A percentile compares a stretch with the other conserved stretches of the same genome.
These are phyloP conservation scores for Psilocybe sp. DNA, from an alignment of 768 basidiomycete genomes.

Conservation along the genomic window DNA sequence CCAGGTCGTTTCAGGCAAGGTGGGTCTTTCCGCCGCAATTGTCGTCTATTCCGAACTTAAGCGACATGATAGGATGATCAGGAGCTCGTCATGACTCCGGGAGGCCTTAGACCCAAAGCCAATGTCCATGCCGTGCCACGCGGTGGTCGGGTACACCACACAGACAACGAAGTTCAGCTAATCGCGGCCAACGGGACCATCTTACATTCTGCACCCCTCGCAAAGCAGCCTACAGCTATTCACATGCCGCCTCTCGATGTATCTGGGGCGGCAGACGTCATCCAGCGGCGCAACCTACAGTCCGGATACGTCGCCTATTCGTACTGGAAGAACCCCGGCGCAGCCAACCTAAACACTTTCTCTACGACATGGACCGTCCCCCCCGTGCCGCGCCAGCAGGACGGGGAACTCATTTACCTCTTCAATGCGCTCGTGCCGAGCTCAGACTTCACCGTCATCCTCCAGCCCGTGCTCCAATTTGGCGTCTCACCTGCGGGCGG, in stretches of 20 bases:
- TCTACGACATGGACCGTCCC: conserved; percentile 20
- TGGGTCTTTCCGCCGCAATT: too few relatives aligned
- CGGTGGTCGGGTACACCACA: conserved; percentile 15
- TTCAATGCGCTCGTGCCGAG: conserved; percentile 17
- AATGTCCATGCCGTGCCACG: conserved; percentile 14
- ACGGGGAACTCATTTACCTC: conserved; percentile 20
- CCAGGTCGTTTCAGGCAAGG: too few relatives aligned
- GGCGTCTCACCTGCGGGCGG: conserved; percentile 20
- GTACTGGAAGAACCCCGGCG: conserved; percentile 14
- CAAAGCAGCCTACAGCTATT: neutral
- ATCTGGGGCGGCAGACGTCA: neutral
- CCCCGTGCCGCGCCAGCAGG: conserved; percentile 10
- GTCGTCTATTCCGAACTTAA: too few relatives aligned
- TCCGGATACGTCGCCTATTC: conserved; percentile 14
- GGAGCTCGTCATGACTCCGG: conserved; percentile 15
- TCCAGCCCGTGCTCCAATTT: conserved; percentile 22
- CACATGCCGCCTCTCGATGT: neutral
- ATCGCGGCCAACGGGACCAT: conserved; percentile 10
- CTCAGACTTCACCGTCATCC: conserved; percentile 14
- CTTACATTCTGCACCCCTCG: conserved; percentile 11
- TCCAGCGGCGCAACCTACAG: conserved; percentile 5
- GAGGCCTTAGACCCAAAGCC: conserved; percentile 10
- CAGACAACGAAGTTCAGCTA: conserved; percentile 8
- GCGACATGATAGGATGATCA: neutral
- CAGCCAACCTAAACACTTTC: conserved; percentile 13